Evolutionary conservation across 1,139 yeast genomes (phyloP).

Genomic region (Zygoascus meyerae): DNA sequence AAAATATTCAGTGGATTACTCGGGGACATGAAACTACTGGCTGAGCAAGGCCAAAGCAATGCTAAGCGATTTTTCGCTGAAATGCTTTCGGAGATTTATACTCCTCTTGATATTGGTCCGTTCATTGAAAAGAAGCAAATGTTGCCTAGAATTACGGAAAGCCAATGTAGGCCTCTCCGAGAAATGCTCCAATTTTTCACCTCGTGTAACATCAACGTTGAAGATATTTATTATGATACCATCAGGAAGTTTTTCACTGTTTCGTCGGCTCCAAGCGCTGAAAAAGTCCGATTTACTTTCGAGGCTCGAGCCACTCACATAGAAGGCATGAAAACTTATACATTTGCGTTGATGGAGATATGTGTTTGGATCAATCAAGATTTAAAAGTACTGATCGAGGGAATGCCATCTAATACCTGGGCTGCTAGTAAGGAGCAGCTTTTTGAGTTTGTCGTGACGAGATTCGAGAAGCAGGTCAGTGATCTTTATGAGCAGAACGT

Average conservation of each 20-base stretch:
- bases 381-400: background rate
- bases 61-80: constrained; percentile 24
- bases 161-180: background rate
- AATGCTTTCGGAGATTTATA: constrained; percentile 20
- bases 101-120: constrained; percentile 24
- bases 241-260: constrained; percentile 7
- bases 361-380: constrained; percentile 6
- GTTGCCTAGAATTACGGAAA: constrained; percentile 17
- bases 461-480: too few species aligned
- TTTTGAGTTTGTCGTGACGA: too few species aligned
- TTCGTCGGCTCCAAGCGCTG: constrained; percentile 1
- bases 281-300: constrained; percentile 4
- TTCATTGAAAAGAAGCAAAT: constrained; percentile 16
- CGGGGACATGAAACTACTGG: constrained; percentile 25
- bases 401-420: too few species aligned
- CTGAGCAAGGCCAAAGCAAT: constrained; percentile 22
- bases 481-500: too few species aligned
- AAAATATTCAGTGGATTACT: constrained; percentile 29
- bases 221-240: constrained; percentile 10
- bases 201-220: constrained; percentile 4
- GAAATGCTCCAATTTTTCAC: constrained; percentile 8
- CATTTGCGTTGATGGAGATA: constrained; percentile 6
- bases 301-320: constrained; percentile 8
- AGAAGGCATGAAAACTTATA: constrained; percentile 6
- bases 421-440: too few species aligned